phyloP scores from a whole-genome alignment of 805 yeast genomes.

The Hanseniaspora lachancei region DNA sequence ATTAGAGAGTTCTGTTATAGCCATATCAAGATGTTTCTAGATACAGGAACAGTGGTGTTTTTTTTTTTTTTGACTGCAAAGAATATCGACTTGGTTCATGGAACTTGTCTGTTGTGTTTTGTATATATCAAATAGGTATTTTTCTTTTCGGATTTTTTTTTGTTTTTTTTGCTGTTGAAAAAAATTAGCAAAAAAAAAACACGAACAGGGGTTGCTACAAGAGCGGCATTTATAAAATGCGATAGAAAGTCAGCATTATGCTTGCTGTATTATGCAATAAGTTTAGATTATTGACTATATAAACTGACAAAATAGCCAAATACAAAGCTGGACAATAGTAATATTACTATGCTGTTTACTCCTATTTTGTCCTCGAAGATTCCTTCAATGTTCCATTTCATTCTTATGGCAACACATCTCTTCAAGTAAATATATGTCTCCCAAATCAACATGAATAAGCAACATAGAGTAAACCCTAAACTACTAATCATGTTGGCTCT shows the following conservation, averaged over 20 bases:
- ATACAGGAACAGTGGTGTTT: too few species aligned
- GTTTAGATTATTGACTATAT: neutral
- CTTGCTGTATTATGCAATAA: too few species aligned
- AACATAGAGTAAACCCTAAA: slow-evolving; percentile 71
- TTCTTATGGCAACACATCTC: slow-evolving; percentile 73
- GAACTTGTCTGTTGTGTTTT: too few species aligned
- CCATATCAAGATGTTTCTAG: too few species aligned
- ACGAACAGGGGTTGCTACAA: neutral
- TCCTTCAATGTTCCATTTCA: slow-evolving; percentile 56
- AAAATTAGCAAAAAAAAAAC: too few species aligned
- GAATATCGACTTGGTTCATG: too few species aligned
- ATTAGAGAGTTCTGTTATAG: too few species aligned
- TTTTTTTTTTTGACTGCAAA: too few species aligned
- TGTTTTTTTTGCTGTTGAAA: too few species aligned
- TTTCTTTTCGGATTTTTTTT: too few species aligned
- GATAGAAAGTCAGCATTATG: neutral
- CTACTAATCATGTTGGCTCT: slow-evolving; percentile 64
- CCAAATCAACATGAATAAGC: slow-evolving; percentile 59
- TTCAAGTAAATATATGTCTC: slow-evolving; percentile 62
- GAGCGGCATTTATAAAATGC: neutral
- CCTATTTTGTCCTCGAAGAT: slow-evolving; percentile 74
- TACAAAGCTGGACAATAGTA: slow-evolving; percentile 41
- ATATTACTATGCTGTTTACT: slow-evolving; percentile 24
- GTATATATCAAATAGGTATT: too few species aligned
- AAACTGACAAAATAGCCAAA: slow-evolving; percentile 55